A percentile compares a stretch with the other conserved stretches of the same genome.
Conservation (phyloP, 495 filamentous ascomycete species). For the Talaromyces borbonicus region DNA sequence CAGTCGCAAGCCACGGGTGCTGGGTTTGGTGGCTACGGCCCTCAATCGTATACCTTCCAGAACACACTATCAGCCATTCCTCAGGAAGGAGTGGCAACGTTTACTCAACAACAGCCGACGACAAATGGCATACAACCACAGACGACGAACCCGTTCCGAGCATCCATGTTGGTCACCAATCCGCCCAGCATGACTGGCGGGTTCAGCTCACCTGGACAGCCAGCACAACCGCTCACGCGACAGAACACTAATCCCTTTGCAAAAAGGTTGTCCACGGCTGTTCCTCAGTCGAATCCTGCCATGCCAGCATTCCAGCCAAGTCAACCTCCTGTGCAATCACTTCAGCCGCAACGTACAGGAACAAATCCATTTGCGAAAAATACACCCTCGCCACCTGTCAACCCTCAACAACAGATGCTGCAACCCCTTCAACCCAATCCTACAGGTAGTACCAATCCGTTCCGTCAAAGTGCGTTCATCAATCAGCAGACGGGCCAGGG, state of each 20-base stretch:
- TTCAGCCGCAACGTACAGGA: slow-evolving; percentile 35
- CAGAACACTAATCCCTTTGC: slow-evolving; percentile 87
- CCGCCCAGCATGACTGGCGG: slow-evolving; percentile 28
- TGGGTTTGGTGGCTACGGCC: slow-evolving; percentile 79
- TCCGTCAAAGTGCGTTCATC: slow-evolving; percentile 43
- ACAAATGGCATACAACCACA: slow-evolving; percentile 14
- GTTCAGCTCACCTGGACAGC: slow-evolving; percentile 13
- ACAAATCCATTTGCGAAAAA: slow-evolving; percentile 45
- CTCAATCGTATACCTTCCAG: slow-evolving; percentile 42
- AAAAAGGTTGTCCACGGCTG: slow-evolving; percentile 36
- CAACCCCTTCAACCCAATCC: slow-evolving; percentile 51
- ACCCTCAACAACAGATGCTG: slow-evolving; percentile 22
- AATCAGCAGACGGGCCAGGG: slow-evolving; percentile 78
- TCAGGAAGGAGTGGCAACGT: slow-evolving; percentile 49
- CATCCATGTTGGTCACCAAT: slow-evolving; percentile 63
- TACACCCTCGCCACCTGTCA: slow-evolving; percentile 21
- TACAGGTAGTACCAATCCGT: slow-evolving; percentile 39
- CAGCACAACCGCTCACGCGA: slow-evolving; percentile 33
- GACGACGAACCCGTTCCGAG: slow-evolving; percentile 77
- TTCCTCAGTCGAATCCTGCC: slow-evolving; percentile 22
- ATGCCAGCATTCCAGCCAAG: slow-evolving; percentile 32
- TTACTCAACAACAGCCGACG: slow-evolving; percentile 34
- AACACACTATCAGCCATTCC: slow-evolving; percentile 48
- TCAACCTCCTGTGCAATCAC: slow-evolving; percentile 13
- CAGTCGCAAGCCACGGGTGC: slow-evolving; percentile 54